These are phyloP conservation scores for Mycena chlorophos DNA, from an alignment of 768 basidiomycete genomes.

Conservation along the genomic window DNA sequence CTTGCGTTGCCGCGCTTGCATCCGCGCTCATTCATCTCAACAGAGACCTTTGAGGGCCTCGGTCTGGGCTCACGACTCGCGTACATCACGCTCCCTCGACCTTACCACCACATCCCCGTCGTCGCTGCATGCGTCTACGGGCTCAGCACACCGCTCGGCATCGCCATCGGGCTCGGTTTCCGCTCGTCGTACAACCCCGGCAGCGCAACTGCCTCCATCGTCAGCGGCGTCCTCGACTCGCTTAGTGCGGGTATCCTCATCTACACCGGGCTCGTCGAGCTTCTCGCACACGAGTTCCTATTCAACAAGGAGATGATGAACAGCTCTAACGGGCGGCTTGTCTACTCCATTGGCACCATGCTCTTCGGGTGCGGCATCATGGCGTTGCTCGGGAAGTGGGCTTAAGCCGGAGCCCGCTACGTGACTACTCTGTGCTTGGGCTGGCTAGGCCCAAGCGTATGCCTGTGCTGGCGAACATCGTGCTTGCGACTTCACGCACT, in stretches of 20 bases:
- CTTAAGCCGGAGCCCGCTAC: too few relatives aligned
- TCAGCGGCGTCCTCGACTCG: conserved; percentile 83
- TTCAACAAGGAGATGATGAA: conserved; percentile 85
- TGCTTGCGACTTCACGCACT: too few relatives aligned
- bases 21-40: background rate
- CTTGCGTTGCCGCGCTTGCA: background rate
- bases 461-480: too few relatives aligned
- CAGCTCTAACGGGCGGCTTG: conserved; percentile 62
- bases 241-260: conserved; percentile 85
- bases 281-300: conserved; percentile 93
- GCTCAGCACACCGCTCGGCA: conserved; percentile 82
- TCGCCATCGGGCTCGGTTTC: conserved; percentile 80
- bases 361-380: conserved; percentile 83
- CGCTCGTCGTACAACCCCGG: conserved; percentile 79
- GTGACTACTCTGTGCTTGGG: too few relatives aligned
- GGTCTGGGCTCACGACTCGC: conserved; percentile 91
- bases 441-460: too few relatives aligned
- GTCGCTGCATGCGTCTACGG: conserved; percentile 67
- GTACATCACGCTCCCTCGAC: conserved; percentile 58
- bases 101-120: conserved; percentile 58
- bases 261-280: conserved; percentile 86
- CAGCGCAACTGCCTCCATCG: conserved; percentile 72
- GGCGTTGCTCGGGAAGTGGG: conserved; percentile 90
- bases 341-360: conserved; percentile 78
- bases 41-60: conserved; percentile 93